phyloP scores from a whole-genome alignment of 495 filamentous ascomycete genomes.

The Clavariopsis aquatica region DNA sequence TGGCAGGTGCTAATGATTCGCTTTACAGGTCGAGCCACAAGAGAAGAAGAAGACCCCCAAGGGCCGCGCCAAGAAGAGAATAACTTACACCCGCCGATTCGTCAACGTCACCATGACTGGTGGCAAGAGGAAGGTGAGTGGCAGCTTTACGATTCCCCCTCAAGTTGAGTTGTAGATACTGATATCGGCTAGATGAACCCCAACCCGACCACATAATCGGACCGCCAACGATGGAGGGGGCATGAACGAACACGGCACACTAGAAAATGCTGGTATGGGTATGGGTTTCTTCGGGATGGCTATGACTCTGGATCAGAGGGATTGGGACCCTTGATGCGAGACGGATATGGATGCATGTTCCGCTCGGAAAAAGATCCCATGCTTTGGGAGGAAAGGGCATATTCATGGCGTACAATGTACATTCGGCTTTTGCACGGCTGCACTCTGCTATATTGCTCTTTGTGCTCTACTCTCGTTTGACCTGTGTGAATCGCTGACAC shows the following conservation, averaged over 20 bases:
- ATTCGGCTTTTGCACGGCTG: constrained; percentile 33
- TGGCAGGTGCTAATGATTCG: not conserved
- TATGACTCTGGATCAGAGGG: constrained; percentile 40
- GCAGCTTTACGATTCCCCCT: not conserved
- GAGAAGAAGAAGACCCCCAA: constrained; percentile 95
- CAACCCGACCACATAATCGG: constrained; percentile 53
- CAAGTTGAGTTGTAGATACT: constrained; percentile 18
- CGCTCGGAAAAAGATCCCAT: constrained; percentile 22
- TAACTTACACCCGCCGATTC: constrained; percentile 96
- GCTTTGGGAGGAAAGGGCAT: constrained; percentile 40
- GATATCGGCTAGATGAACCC: constrained; percentile 57
- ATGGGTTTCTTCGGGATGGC: constrained; percentile 29
- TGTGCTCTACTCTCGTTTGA: not conserved
- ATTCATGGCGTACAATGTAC: constrained; percentile 39
- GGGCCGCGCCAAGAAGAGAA: constrained; percentile 97
- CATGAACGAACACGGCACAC: constrained; percentile 16
- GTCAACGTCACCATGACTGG: constrained; percentile 99
- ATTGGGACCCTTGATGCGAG: constrained; percentile 14
- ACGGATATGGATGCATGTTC: constrained; percentile 25
- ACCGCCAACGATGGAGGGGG: constrained; percentile 7
- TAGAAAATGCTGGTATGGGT: constrained; percentile 27
- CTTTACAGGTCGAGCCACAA: constrained; percentile 73
- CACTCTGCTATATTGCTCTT: constrained; percentile 18
- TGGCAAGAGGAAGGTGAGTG: constrained; percentile 94
- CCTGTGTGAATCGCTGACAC: too few relatives aligned